Evolutionary conservation across 2,329 filamentous ascomycete species (phyloP), one percentile per base, ranked within the genome.

Genomic region (Cladophialophora exuberans): DNA sequence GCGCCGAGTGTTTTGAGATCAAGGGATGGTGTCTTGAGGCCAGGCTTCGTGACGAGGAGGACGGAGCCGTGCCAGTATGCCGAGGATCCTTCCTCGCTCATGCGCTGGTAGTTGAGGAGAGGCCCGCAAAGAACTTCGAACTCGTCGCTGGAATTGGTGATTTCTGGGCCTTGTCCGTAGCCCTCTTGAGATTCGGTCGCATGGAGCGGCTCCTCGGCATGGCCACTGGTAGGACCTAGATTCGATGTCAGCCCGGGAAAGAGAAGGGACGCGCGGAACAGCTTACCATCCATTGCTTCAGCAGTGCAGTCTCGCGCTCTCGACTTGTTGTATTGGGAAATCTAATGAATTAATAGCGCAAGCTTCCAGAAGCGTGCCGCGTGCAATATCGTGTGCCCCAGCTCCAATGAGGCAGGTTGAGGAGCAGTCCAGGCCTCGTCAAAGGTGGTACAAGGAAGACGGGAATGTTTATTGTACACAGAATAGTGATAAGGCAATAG

Each of bases 51-150:
- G 48, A 97, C 90, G 45, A 97, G 76, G 64, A 97, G 76, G 6
- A 96, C 88, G 69, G 90, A 96, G 54, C 93, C 92, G 65, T 89
- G 79, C 92, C 93, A 97, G 42, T 66, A 64, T 9, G 70, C 61
- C 22, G 66, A 58, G 15, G 46, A 22, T 9, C 59, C 58, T 33
- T 70, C 62, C 39, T 64, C 61, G 23, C 51, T 60, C 76, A 77
- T 69, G 72, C 72, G 67, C 72, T 78, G 67, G 69, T 76, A 73
- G 60, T 78, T 78, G 60, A 79, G 67, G 20, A 79, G 65, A 67
- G 83, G 71, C 64, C 77, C 70, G 69, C 76, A 73, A 28, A 77
- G 65, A 46, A 78, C 69, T 52, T 76, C 70, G 53, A 78, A 62
- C 36, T 66, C 46, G 31, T 50, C 31, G 41, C 30, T 60, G 28